Base-by-base conservation (phyloP, 2,329 filamentous ascomycete genomes). In the Ophiostoma sp. region DNA sequence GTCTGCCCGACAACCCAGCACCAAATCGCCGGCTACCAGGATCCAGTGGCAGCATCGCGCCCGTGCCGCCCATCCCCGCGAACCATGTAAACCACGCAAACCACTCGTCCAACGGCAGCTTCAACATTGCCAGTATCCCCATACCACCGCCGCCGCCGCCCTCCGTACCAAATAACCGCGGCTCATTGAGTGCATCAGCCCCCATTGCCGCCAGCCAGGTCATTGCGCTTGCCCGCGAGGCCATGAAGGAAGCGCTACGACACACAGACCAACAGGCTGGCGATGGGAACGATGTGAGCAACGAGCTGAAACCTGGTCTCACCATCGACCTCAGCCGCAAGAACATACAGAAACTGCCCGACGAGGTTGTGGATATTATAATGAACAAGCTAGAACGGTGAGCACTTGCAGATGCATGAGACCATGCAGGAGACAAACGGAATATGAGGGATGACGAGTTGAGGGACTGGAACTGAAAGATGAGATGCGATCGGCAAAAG, bases 271-370 rank as follows among this genome's bases (percentile, higher is more conserved):
- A 82, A 67, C 88, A 90, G 77, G 85, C 84, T 7, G 85, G 86
- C 69, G 87, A 88, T 73, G 85, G 84, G 62, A 85, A 83, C 72
- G 83, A 84, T 72, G 83, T 87, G 73, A 87, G 84, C 76, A 87
- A 80, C 77, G 86, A 86, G 64, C 80, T 89, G 66, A 87, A 89
- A 76, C 87, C 89, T 0, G 91, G 91, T 71, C 86, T 93, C 71
- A 94, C 91, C 41, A 89, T 94, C 75, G 90, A 94, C 78, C 80
- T 94, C 73, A 92, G 90, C 78, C 88, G 90, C 75, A 90, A 89
- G 79, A 88, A 87, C 76, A 93, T 94, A 64, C 85, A 87, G 75
- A 86, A 84, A 73, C 79, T 93, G 70, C 90, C 90, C 0, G 89
- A 91, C 71, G 90, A 92, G 78, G 87, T 92, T 62, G 87, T 93